phyloP scores from a whole-genome alignment of 2,329 filamentous ascomycete species.

The Pleomassaria siparia region DNA sequence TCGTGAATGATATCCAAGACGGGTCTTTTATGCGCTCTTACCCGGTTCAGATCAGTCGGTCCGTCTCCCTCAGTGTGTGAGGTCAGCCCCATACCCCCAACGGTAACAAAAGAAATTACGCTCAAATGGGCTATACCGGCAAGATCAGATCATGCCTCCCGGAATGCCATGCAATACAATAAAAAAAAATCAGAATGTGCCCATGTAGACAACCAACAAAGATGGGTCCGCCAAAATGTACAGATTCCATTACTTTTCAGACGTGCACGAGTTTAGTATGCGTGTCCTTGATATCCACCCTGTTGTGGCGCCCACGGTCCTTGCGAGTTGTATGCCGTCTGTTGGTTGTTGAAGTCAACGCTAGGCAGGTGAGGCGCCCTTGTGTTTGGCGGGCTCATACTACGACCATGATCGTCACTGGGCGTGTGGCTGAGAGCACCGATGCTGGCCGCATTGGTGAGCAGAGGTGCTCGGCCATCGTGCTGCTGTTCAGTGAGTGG shows the following conservation, averaged over 20 bases:
- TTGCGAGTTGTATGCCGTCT: conserved; percentile 21
- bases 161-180: conserved; percentile 5
- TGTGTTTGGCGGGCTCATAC: conserved; percentile 21
- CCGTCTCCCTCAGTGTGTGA: conserved; percentile 2
- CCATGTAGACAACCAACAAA: conserved; percentile 17
- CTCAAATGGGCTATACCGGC: not conserved
- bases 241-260: conserved; percentile 18
- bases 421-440: conserved; percentile 22
- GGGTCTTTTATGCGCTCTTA: not conserved
- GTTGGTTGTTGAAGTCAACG: conserved; percentile 25
- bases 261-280: conserved; percentile 21
- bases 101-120: conserved; percentile 4
- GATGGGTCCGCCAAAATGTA: conserved; percentile 14
- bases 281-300: conserved; percentile 15
- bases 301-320: conserved; percentile 23
- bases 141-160: conserved; percentile 4
- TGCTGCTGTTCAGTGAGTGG: conserved; percentile 40
- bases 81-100: not conserved
- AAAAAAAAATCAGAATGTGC: conserved; percentile 8
- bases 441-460: conserved; percentile 39
- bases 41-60: not conserved
- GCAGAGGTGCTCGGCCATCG: conserved; percentile 34
- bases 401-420: conserved; percentile 25
- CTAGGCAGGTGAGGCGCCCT: conserved; percentile 34
- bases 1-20: conserved; percentile 8